Conservation (phyloP, 345 rosid genomes). For the Dipteronia sinensis region DNA sequence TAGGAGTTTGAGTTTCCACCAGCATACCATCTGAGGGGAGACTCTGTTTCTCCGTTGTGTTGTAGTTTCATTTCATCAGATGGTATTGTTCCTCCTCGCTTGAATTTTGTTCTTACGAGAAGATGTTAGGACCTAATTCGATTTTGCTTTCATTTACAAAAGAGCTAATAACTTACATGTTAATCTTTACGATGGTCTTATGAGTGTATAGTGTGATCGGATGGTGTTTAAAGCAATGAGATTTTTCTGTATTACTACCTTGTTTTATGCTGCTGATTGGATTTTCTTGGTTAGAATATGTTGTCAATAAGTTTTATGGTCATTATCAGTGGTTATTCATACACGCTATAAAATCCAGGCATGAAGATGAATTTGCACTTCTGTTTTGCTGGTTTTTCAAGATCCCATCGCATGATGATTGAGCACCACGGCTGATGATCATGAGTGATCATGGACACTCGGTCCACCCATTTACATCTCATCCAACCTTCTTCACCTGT, state of each 20-base stretch:
- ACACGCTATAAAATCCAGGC: no score
- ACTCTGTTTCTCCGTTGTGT: background rate
- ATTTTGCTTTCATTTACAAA: background rate
- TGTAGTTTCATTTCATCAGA: background rate
- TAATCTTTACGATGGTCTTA: background rate
- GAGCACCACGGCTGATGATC: no score
- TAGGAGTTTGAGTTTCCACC: no score
- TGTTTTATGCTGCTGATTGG: slow-evolving; percentile 1
- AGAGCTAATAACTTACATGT: background rate
- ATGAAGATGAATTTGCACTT: background rate
- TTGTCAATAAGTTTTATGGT: background rate
- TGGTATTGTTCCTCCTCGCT: background rate
- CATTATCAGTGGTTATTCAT: background rate
- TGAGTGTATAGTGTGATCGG: background rate
- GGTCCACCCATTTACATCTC: background rate
- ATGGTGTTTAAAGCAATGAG: background rate
- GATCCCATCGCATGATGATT: background rate
- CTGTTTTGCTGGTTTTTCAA: background rate
- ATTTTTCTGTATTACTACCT: background rate
- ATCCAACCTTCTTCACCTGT: background rate
- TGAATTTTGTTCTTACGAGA: background rate
- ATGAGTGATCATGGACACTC: background rate
- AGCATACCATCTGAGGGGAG: background rate
- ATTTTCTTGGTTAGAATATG: background rate
- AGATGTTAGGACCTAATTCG: background rate